Evolutionary conservation across 2,329 filamentous ascomycete species (phyloP).

Genomic region (Epichloe brachyelytri): DNA sequence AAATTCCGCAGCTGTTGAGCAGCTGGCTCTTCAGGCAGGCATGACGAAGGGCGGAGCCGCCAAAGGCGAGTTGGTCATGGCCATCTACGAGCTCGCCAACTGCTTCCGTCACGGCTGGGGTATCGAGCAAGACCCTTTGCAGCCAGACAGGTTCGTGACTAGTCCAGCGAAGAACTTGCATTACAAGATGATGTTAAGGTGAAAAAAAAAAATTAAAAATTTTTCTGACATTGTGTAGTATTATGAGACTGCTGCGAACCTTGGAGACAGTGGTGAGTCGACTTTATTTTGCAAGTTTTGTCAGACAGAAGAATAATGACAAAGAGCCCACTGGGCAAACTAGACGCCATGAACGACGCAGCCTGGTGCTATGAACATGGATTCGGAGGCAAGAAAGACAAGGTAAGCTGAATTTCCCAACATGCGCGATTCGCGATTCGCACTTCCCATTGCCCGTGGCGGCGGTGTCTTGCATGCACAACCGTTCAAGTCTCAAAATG

Average conservation of each 20-base stretch:
- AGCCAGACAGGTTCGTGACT: slow-evolving; percentile 48
- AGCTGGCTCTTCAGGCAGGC: slow-evolving; percentile 71
- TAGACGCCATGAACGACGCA: slow-evolving; percentile 93
- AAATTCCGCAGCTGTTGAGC: slow-evolving; percentile 79
- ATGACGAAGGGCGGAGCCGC: slow-evolving; percentile 87
- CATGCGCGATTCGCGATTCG: neutral
- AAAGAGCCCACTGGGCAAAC: slow-evolving; percentile 1
- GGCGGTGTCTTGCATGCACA: neutral
- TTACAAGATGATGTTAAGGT: neutral
- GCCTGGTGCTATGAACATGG: slow-evolving; percentile 94
- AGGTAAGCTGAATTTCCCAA: slow-evolving; percentile 49
- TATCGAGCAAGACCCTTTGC: slow-evolving; percentile 70
- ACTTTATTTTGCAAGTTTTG: slow-evolving; percentile 1
- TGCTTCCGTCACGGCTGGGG: slow-evolving; percentile 95
- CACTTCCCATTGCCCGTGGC: neutral
- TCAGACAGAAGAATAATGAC: neutral
- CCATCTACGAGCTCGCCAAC: slow-evolving; percentile 89
- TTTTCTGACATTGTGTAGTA: slow-evolving; percentile 42
- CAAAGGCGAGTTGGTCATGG: slow-evolving; percentile 90
- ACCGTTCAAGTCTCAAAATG: neutral
- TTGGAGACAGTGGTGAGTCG: slow-evolving; percentile 67
- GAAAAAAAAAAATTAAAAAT: neutral
- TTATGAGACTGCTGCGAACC: slow-evolving; percentile 92
- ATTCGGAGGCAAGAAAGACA: slow-evolving; percentile 97
- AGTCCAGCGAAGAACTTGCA: slow-evolving; percentile 20